Percentiles rank a stretch among this genome's conserved stretches.
Evolutionary conservation across 148 eudicot genomes (phyloP).

Genomic region (Rhododendron henanense): DNA sequence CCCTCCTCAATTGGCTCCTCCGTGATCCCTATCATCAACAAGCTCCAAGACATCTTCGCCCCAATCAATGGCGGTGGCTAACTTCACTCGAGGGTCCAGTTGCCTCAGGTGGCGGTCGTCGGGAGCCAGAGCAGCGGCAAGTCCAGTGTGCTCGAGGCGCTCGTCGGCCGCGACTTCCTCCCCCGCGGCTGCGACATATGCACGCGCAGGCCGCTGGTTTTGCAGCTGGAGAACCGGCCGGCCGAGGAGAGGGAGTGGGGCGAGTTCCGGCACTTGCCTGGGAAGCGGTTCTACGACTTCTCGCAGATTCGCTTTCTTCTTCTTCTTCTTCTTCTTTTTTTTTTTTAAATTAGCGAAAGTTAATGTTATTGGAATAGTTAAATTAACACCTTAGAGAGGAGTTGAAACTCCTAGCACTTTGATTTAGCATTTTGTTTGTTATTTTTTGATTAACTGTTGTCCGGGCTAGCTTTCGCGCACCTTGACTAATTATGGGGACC

Average conservation of each 20-base stretch:
- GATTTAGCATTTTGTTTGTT: no score
- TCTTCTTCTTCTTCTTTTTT: no score
- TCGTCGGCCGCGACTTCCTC: slow-evolving; percentile 62
- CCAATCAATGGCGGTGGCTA: slow-evolving; percentile 33
- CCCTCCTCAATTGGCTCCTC: slow-evolving; percentile 36
- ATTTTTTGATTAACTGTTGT: no score
- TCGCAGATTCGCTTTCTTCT: slow-evolving; percentile 23
- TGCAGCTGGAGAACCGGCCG: slow-evolving; percentile 46
- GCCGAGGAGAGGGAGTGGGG: slow-evolving; percentile 33
- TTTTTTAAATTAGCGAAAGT: neutral
- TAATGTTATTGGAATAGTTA: no score
- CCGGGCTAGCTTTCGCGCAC: no score
- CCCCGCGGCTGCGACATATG: slow-evolving; percentile 55
- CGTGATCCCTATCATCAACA: slow-evolving; percentile 54
- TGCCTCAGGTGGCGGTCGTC: slow-evolving; percentile 65
- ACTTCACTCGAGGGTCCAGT: slow-evolving; percentile 33
- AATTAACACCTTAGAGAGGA: no score
- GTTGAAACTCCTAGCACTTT: no score
- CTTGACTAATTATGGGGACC: no score
- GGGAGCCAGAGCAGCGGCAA: slow-evolving; percentile 73
- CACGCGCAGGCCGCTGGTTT: slow-evolving; percentile 50
- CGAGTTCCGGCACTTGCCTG: slow-evolving; percentile 57
- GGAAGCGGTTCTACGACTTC: slow-evolving; percentile 44
- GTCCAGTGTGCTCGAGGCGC: slow-evolving; percentile 59
- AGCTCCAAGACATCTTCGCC: slow-evolving; percentile 60